phyloP scores from a whole-genome alignment of 495 filamentous ascomycete species.

The Astrothelium macrocarpum region DNA sequence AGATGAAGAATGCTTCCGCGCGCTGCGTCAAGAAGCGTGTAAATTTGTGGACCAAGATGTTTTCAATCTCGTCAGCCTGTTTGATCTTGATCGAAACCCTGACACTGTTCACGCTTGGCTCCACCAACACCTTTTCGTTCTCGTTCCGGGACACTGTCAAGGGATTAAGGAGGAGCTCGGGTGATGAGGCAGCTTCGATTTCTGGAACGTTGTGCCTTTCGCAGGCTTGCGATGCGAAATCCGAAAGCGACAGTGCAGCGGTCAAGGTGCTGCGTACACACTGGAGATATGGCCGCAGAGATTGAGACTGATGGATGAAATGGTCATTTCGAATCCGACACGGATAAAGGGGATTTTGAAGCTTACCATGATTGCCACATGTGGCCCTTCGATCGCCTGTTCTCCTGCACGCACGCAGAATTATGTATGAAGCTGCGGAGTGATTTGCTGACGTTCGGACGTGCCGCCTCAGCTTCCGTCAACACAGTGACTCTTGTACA shows the following conservation, averaged over 20 bases:
- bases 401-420: background rate
- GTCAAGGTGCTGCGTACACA: conserved; percentile 90
- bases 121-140: conserved; percentile 86
- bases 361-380: background rate
- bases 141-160: conserved; percentile 84
- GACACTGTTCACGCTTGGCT: conserved; percentile 91
- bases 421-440: background rate
- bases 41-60: conserved; percentile 96
- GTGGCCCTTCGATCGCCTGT: background rate
- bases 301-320: conserved; percentile 63
- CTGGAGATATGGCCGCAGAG: conserved; percentile 92
- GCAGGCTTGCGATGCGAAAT: conserved; percentile 93
- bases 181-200: conserved; percentile 83
- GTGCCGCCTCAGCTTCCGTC: background rate
- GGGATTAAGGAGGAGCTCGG: conserved; percentile 90
- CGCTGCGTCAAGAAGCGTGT: conserved; percentile 91
- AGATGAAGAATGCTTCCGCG: conserved; percentile 94
- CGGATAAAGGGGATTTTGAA: background rate
- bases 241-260: conserved; percentile 86
- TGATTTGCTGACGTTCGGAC: background rate
- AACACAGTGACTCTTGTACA: background rate
- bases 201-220: conserved; percentile 98
- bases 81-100: conserved; percentile 96
- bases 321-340: background rate
- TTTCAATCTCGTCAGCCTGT: conserved; percentile 97